These are phyloP conservation scores for Eleusine indica DNA, from an alignment of 176 grass and related monocot species.

Conservation along the genomic window DNA sequence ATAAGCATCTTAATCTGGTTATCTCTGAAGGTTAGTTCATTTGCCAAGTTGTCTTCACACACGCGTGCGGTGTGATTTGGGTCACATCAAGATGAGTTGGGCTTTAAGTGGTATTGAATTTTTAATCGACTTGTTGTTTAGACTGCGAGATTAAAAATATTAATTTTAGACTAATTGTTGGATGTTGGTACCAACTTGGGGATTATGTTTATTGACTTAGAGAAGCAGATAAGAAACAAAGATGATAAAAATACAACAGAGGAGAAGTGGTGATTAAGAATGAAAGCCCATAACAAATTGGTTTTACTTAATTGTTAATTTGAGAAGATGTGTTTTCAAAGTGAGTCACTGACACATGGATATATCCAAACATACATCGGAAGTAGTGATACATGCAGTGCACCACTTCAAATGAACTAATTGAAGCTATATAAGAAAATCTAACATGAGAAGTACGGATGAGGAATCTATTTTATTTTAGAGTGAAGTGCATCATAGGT, in stretches of 20 bases:
- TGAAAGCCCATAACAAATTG: neutral
- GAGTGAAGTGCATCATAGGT: no score
- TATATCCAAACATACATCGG: neutral
- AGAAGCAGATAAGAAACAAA: constrained; percentile 7
- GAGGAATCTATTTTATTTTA: no score
- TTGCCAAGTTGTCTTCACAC: constrained; percentile 20
- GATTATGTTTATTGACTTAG: constrained; percentile 13
- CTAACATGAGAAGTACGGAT: no score
- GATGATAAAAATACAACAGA: neutral
- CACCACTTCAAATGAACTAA: neutral
- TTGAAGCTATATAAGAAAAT: no score
- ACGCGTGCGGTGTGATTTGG: constrained; percentile 36
- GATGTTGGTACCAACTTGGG: neutral
- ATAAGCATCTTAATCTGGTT: constrained; percentile 20
- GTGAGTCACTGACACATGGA: neutral
- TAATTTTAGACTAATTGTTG: neutral
- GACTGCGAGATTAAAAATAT: neutral
- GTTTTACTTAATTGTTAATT: neutral
- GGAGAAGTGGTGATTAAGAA: neutral
- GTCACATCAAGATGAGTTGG: constrained; percentile 38
- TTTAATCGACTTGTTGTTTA: neutral
- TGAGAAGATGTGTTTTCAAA: neutral
- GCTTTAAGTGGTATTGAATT: neutral
- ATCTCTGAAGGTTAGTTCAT: neutral
- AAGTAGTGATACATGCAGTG: neutral